A percentile compares a stretch with the other conserved stretches of the same genome.
Conservation (phyloP, 2,329 filamentous ascomycete genomes). For the Beauveria sp. region DNA sequence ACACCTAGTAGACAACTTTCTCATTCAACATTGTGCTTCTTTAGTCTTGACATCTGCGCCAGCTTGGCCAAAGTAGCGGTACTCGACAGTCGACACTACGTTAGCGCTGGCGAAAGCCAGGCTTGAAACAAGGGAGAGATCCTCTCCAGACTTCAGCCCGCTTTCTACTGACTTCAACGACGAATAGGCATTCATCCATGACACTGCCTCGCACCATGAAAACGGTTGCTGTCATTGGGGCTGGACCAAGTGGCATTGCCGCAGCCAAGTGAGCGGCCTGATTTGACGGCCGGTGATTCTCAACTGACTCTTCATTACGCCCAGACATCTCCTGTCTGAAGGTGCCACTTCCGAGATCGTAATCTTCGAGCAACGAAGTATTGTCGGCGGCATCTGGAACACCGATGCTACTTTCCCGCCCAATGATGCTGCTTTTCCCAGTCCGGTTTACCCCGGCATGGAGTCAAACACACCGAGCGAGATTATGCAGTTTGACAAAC, state of each 20-base stretch:
- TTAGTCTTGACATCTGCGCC: too few species aligned
- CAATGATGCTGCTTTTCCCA: constrained; percentile 1
- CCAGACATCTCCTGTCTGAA: background rate
- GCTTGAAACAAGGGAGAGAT: too few species aligned
- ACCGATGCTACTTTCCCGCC: background rate
- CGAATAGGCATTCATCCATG: background rate
- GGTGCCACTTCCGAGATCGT: background rate
- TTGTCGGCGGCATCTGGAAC: background rate
- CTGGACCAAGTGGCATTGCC: constrained; percentile 4
- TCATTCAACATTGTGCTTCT: too few species aligned
- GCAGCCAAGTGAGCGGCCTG: background rate
- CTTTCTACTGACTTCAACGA: too few species aligned
- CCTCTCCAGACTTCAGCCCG: too few species aligned
- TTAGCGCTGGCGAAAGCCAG: too few species aligned
- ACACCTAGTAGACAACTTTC: too few species aligned
- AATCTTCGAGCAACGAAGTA: constrained; percentile 3
- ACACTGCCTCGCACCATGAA: background rate
- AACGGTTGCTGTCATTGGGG: background rate
- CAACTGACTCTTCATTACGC: background rate
- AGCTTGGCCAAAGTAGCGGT: too few species aligned
- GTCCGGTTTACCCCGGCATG: constrained; percentile 1
- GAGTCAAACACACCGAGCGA: constrained; percentile 5
- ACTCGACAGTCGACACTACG: too few species aligned
- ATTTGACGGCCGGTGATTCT: background rate
- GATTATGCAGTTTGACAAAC: background rate